Evolutionary conservation across 352 stramenopile species (phyloP).

Genomic region (Phytophthora ramorum): DNA sequence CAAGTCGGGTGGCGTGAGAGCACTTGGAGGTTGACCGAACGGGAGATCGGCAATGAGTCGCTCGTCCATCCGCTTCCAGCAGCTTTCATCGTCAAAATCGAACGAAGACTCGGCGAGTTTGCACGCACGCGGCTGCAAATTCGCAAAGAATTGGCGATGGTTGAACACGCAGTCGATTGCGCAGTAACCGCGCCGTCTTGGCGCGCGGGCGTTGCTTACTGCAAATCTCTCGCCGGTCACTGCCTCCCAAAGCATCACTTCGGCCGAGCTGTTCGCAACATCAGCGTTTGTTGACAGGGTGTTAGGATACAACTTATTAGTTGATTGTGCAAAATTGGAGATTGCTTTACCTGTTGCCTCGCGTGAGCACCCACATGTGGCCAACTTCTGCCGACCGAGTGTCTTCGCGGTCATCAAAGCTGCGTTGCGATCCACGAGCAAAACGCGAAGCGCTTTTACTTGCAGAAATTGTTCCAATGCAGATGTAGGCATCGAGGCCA

Average conservation of each 20-base stretch:
- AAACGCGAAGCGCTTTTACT: slow-evolving; percentile 37
- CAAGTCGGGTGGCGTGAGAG: slow-evolving; percentile 43
- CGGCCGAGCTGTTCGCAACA: slow-evolving; percentile 2
- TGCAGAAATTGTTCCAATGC: slow-evolving; percentile 76
- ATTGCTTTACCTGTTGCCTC: slow-evolving; percentile 33
- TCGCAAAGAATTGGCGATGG: slow-evolving; percentile 74
- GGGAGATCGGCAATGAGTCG: slow-evolving; percentile 56
- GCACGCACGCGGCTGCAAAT: slow-evolving; percentile 65
- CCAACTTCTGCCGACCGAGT: slow-evolving; percentile 43
- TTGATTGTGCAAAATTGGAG: not conserved
- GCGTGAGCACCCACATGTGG: slow-evolving; percentile 85
- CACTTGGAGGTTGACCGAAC: slow-evolving; percentile 31
- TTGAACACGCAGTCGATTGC: slow-evolving; percentile 89
- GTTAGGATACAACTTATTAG: not conserved
- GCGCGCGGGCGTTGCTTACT: slow-evolving; percentile 19
- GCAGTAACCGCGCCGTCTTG: slow-evolving; percentile 56
- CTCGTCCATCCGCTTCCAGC: slow-evolving; percentile 71
- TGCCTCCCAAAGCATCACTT: slow-evolving; percentile 77
- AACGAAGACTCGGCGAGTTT: slow-evolving; percentile 56
- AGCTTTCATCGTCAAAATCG: slow-evolving; percentile 62
- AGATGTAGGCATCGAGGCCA: slow-evolving; percentile 89
- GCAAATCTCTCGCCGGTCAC: slow-evolving; percentile 69
- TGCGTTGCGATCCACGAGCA: slow-evolving; percentile 16
- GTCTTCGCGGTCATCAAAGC: slow-evolving; percentile 20
- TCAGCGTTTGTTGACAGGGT: not conserved